Conservation (phyloP, 2,329 filamentous ascomycete genomes). For the Plectosphaerella cucumerina region DNA sequence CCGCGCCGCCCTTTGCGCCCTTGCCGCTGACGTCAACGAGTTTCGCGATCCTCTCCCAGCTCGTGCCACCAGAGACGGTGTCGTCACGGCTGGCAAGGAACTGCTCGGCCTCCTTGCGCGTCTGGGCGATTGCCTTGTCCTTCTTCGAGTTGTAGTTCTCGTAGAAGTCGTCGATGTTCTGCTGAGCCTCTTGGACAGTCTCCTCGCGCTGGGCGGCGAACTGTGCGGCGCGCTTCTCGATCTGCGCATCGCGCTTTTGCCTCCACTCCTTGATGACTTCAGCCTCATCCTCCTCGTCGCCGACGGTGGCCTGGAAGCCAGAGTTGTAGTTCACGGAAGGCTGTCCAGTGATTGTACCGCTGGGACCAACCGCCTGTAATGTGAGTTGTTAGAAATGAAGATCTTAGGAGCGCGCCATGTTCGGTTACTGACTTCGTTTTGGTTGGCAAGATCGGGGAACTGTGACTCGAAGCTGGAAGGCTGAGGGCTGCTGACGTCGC, state of each 20-base stretch:
- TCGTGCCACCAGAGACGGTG: slow-evolving; percentile 89
- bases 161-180: slow-evolving; percentile 98
- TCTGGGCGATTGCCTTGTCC: slow-evolving; percentile 87
- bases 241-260: slow-evolving; percentile 77
- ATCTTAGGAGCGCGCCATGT: too few species aligned
- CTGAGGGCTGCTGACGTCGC: slow-evolving; percentile 48
- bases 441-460: slow-evolving; percentile 72
- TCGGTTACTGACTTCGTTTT: slow-evolving; percentile 58
- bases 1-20: slow-evolving; percentile 78
- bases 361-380: slow-evolving; percentile 63
- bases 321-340: slow-evolving; percentile 60
- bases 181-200: slow-evolving; percentile 82
- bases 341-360: slow-evolving; percentile 72
- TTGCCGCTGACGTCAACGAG: slow-evolving; percentile 97
- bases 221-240: slow-evolving; percentile 79
- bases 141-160: slow-evolving; percentile 99
- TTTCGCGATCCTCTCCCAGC: slow-evolving; percentile 98
- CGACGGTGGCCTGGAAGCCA: slow-evolving; percentile 51
- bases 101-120: slow-evolving; percentile 86
- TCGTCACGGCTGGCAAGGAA: slow-evolving; percentile 88
- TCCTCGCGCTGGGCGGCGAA: slow-evolving; percentile 78
- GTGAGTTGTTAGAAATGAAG: background rate
- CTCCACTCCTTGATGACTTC: slow-evolving; percentile 91
- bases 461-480: slow-evolving; percentile 71
- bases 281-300: slow-evolving; percentile 68